A percentile compares a stretch with the other conserved stretches of the same genome.
phyloP scores from a whole-genome alignment of 495 filamentous ascomycete genomes.

The Pseudoneurospora amorphoporcata region DNA sequence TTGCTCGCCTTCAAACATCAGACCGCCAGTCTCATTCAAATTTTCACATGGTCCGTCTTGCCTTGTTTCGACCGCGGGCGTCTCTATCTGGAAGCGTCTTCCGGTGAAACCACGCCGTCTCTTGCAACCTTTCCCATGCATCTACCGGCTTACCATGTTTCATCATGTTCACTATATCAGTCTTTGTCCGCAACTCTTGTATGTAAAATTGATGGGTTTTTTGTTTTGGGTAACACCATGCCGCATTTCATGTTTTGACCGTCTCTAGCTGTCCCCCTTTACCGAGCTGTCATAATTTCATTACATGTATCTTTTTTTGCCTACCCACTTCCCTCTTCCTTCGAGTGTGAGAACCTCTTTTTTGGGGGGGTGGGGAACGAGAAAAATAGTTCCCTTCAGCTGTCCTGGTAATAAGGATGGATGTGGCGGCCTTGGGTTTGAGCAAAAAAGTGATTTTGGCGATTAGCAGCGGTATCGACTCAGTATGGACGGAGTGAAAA shows the following conservation, averaged over 20 bases:
- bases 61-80: slow-evolving; percentile 3
- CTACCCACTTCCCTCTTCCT: background rate
- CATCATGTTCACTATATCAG: background rate
- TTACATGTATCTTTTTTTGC: background rate
- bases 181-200: background rate
- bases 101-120: slow-evolving; percentile 2
- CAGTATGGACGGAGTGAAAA: background rate
- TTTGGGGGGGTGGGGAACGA: background rate
- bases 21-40: background rate
- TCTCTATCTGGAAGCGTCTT: slow-evolving; percentile 1
- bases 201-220: background rate
- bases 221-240: background rate
- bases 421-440: background rate
- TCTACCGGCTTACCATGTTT: background rate
- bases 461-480: background rate
- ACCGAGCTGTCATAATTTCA: background rate
- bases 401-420: background rate
- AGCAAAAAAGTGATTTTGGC: background rate
- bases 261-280: background rate
- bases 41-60: slow-evolving; percentile 7
- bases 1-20: background rate
- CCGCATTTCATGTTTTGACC: background rate
- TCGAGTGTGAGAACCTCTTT: background rate
- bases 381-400: background rate
- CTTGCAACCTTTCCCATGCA: slow-evolving; percentile 2